Percentiles rank a stretch among this genome's conserved stretches.
Conservation (phyloP, 257 asterid genomes). For the Solanum infundibuliforme region DNA sequence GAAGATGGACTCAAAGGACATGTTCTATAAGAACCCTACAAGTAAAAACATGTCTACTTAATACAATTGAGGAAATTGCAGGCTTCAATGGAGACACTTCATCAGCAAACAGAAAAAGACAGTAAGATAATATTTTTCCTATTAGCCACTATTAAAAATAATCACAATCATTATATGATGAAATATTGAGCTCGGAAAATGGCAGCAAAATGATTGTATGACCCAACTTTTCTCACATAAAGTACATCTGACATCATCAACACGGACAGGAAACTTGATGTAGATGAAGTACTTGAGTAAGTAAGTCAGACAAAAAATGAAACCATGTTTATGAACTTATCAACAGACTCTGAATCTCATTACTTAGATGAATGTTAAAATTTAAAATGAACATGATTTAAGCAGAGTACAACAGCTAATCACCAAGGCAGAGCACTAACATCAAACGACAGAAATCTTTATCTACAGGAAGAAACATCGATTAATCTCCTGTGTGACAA, state of each 20-base stretch:
- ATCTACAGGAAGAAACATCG: not conserved
- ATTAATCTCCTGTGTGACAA: not conserved
- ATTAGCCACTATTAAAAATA: not conserved
- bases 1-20: slow-evolving; percentile 3
- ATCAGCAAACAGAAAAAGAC: not conserved
- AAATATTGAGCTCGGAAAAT: not conserved
- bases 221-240: not conserved
- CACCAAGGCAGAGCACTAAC: not conserved
- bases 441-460: not conserved
- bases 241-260: not conserved
- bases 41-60: not conserved
- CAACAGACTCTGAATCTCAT: not conserved
- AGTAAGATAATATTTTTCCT: not conserved
- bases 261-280: not conserved
- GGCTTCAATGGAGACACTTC: not conserved
- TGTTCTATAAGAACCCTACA: slow-evolving; percentile 20
- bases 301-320: not conserved
- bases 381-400: not conserved
- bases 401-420: not conserved
- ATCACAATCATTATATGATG: not conserved
- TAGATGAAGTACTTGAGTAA: not conserved
- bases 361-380: not conserved
- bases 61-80: not conserved
- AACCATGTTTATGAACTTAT: not conserved
- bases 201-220: not conserved